Percentiles rank a stretch among this genome's conserved stretches.
Conservation (phyloP, 225 moss, liverwort and hornwort genomes). For the Polytrichum commune region DNA sequence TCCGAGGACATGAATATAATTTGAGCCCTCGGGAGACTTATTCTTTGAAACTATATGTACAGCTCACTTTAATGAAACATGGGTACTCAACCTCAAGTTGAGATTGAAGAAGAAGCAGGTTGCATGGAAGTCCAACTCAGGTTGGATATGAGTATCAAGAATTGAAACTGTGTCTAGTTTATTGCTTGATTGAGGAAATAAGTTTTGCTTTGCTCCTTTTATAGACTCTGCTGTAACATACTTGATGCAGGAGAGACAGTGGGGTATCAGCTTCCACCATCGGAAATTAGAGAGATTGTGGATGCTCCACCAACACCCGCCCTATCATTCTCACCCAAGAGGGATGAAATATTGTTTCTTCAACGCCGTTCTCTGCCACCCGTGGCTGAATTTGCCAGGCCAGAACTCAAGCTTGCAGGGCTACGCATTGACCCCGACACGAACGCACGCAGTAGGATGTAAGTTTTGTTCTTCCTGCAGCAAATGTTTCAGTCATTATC, state of each 20-base stretch:
- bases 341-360: constrained; percentile 57
- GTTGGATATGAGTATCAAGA: too few species aligned
- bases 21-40: too few species aligned
- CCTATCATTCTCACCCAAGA: constrained; percentile 59
- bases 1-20: too few species aligned
- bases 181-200: neutral
- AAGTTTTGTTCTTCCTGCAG: constrained; percentile 22
- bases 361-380: constrained; percentile 58
- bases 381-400: constrained; percentile 54
- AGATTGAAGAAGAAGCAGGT: neutral
- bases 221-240: too few species aligned
- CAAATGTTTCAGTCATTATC: neutral
- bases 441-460: constrained; percentile 60
- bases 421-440: constrained; percentile 59
- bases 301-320: constrained; percentile 62
- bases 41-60: too few species aligned
- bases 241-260: constrained; percentile 14
- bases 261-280: constrained; percentile 50
- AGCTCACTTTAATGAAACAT: neutral
- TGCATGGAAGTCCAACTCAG: neutral
- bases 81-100: neutral
- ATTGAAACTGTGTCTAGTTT: neutral
- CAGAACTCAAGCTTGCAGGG: constrained; percentile 64
- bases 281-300: constrained; percentile 59
- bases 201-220: neutral